Evolutionary conservation across 441 rosid species (phyloP).

Genomic region (Adansonia rubrostipa): DNA sequence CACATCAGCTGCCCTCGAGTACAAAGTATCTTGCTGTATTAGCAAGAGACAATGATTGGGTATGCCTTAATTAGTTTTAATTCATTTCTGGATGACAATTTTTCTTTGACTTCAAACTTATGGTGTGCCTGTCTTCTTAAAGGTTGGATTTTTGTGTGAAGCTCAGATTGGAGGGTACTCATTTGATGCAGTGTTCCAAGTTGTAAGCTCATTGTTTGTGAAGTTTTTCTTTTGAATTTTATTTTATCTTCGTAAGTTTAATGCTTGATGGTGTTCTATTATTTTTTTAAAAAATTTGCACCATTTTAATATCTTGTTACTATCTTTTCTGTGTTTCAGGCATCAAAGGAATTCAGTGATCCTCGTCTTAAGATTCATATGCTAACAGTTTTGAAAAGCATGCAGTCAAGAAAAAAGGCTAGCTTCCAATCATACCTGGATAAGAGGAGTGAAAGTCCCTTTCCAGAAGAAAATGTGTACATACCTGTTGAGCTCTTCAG

Average conservation of each 20-base stretch:
- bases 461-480: slow-evolving; percentile 59
- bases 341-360: slow-evolving; percentile 87
- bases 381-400: slow-evolving; percentile 80
- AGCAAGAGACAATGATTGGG: slow-evolving; percentile 99
- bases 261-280: slow-evolving; percentile 19
- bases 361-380: slow-evolving; percentile 90
- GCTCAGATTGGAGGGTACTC: slow-evolving; percentile 97
- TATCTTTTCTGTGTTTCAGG: slow-evolving; percentile 56
- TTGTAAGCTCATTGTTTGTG: slow-evolving; percentile 51
- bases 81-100: slow-evolving; percentile 20
- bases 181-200: slow-evolving; percentile 80
- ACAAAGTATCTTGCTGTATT: slow-evolving; percentile 90
- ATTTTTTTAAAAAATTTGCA: slow-evolving; percentile 6
- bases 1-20: slow-evolving; percentile 93
- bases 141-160: slow-evolving; percentile 98
- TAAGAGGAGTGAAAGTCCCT: slow-evolving; percentile 48
- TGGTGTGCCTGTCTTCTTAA: slow-evolving; percentile 40
- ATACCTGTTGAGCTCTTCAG: slow-evolving; percentile 84
- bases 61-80: slow-evolving; percentile 46
- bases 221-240: slow-evolving; percentile 21
- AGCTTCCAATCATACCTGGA: slow-evolving; percentile 57
- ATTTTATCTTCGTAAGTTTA: slow-evolving; percentile 20
- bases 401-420: slow-evolving; percentile 77
- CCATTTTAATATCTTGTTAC: slow-evolving; percentile 22
- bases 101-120: slow-evolving; percentile 35